These are phyloP conservation scores for Collybiopsis luxurians DNA, from an alignment of 768 basidiomycete species.

Conservation along the genomic window DNA sequence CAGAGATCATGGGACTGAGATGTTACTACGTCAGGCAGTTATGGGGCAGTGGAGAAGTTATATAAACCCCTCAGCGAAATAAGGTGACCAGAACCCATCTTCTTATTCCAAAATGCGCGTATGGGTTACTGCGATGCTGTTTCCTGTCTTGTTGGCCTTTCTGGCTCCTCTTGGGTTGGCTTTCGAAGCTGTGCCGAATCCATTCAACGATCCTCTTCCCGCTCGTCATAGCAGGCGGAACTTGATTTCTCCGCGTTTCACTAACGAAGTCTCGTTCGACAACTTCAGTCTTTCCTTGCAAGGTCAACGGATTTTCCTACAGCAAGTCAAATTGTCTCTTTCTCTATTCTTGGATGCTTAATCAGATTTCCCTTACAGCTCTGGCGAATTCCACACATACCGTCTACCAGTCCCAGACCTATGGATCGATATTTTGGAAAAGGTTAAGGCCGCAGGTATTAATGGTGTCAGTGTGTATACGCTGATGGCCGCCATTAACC, in stretches of 20 bases:
- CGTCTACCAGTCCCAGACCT: slow-evolving; percentile 75
- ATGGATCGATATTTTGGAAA: slow-evolving; percentile 83
- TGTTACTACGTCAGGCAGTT: no score
- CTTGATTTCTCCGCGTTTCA: background rate
- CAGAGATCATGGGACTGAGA: background rate
- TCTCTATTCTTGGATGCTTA: background rate
- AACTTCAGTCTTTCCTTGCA: slow-evolving; percentile 69
- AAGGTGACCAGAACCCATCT: background rate
- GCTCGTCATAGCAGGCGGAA: background rate
- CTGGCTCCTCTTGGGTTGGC: background rate
- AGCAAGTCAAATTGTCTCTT: slow-evolving; percentile 42
- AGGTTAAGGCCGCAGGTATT: slow-evolving; percentile 76
- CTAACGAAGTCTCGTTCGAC: slow-evolving; percentile 38
- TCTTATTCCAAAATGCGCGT: background rate
- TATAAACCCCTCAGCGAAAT: background rate
- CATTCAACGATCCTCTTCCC: background rate
- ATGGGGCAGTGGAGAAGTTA: background rate
- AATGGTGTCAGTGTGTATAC: slow-evolving; percentile 78
- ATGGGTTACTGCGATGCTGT: background rate
- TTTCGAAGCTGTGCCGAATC: background rate
- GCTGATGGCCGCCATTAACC: slow-evolving; percentile 79
- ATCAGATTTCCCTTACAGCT: slow-evolving; percentile 37
- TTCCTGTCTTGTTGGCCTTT: background rate
- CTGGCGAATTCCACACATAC: slow-evolving; percentile 85
- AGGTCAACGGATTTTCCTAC: slow-evolving; percentile 68